Evolutionary conservation across 345 rosid species (phyloP).

Genomic region (Conringia planisiliqua): DNA sequence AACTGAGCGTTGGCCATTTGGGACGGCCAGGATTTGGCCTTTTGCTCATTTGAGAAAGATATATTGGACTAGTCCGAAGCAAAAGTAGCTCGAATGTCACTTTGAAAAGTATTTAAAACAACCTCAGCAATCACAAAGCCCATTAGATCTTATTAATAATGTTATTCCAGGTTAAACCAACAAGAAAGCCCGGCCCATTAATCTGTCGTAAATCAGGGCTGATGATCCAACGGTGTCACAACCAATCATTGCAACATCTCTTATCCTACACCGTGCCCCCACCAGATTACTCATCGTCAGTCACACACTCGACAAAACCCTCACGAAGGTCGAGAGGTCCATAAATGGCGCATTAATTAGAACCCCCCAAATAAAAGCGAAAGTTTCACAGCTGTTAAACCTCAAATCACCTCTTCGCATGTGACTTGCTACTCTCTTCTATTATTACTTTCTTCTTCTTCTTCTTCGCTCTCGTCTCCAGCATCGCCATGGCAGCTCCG

Average conservation of each 20-base stretch:
- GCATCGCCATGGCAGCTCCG: slow-evolving; percentile 1
- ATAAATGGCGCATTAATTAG: slow-evolving; percentile 41
- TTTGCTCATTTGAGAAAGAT: background rate
- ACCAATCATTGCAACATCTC: background rate
- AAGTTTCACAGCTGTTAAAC: slow-evolving; percentile 46
- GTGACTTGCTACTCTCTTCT: slow-evolving; percentile 23
- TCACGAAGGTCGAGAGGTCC: slow-evolving; percentile 37
- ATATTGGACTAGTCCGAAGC: background rate
- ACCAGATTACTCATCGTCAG: slow-evolving; percentile 25
- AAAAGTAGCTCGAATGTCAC: background rate
- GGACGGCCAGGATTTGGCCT: background rate
- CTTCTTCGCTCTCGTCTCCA: slow-evolving; percentile 1
- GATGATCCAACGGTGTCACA: slow-evolving; percentile 17
- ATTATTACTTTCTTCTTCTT: background rate
- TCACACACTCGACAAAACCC: background rate
- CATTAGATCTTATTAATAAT: background rate
- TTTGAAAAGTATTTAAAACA: background rate
- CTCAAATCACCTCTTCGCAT: slow-evolving; percentile 38
- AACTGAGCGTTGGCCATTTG: background rate
- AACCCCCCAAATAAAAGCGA: background rate
- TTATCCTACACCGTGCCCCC: slow-evolving; percentile 17
- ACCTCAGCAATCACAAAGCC: background rate
- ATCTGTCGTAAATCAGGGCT: background rate
- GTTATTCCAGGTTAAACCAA: background rate
- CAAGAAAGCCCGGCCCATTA: slow-evolving; percentile 15